Evolutionary conservation across 306 rosid genomes (phyloP), one percentile per base, ranked within the genome.

Genomic region (Benincasa hispida): DNA sequence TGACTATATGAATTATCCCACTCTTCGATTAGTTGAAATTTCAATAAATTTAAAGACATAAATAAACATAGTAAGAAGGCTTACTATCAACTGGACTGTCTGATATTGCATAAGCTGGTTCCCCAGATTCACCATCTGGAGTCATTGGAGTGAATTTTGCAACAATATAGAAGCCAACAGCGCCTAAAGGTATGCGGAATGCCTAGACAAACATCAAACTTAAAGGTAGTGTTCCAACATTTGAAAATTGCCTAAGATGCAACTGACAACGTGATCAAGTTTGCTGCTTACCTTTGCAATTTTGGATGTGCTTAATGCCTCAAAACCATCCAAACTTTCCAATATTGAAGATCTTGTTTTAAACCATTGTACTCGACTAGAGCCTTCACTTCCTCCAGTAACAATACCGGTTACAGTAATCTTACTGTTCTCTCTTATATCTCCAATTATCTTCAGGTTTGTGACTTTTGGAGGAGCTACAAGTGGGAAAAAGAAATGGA

Each of bases 341-440:
- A 92, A 85, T 69, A 85, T 78, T 63, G 92, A 72, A 6, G 78
- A 92, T 75, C 87, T 57, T 74, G 95, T 89, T 85, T 94, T 94
- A 83, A 88, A 92, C 99, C 99, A 94, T 87, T 92, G 99, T 76
- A 92, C 99, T 83, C 99, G 86, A 85, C 99, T 89, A 63, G 91
- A 85, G 60, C 87, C 99, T 85, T 94, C 99, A 76, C 89, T 86
- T 82, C 99, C 99, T 83, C 99, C 99, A 1, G 92, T 90, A 76
- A 94, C 96, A 88, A 63, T 75, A 72, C 98, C 93, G 51, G 93
- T 84, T 37, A 83, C 96, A 74, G 89, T 90, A 77, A 94, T 85
- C 88, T 92, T 94, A 84, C 86, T 85, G 81, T 92, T 94, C 88
- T 94, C 99, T 76, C 83, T 87, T 66, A 90, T 62, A 68, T 94